Base-by-base conservation (phyloP, 345 rosid species). In the Aurinia saxatilis region DNA sequence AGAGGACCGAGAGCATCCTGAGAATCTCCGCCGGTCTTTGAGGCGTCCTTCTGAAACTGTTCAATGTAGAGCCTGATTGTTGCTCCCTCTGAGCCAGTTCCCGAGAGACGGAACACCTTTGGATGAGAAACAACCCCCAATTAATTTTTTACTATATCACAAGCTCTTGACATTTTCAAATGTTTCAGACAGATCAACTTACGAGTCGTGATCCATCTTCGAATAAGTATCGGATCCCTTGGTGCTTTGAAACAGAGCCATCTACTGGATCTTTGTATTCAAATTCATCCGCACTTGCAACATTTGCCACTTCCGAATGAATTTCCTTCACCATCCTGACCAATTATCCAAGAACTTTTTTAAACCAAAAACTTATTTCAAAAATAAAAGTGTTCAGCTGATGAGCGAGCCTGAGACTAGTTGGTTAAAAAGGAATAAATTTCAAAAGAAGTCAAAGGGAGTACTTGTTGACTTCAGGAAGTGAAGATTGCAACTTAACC, bases 191-290 rank as follows among this genome's bases (percentile, higher is more conserved):
- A 39, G 50, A 41, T 14, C 5, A 11, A 72, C 88, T 80, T 75
- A 86, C 98, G 79, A 88, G 79, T 68, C 92, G 80, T 0, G 97
- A 87, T 40, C 97, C 99, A 76, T 93, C 99, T 75, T 81, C 91
- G 14, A 93, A 93, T 64, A 93, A 60, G 73, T 84, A 93, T 29
- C 97, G 88, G 47, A 90, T 79, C 7, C 99, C 96, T 79, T 90
- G 97, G 76, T 85, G 95, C 77, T 81, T 81, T 29, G 99, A 90
- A 68, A 93, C 59, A 14, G 99, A 93, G 58, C 89, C 96, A 78
- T 93, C 99, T 34, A 90, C 96, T 33, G 95, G 95, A 75, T 93
- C 99, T 67, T 85, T 85, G 81, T 87, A 93, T 68, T 93, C 97
- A 55, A 90, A 93, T 65, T 86, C 98, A 75, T 89, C 96, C 49